A percentile compares a stretch with the other conserved stretches of the same genome.
These are phyloP conservation scores for Saccharomyces hybrid DNA, from an alignment of 1,139 yeast species.

Conservation along the genomic window DNA sequence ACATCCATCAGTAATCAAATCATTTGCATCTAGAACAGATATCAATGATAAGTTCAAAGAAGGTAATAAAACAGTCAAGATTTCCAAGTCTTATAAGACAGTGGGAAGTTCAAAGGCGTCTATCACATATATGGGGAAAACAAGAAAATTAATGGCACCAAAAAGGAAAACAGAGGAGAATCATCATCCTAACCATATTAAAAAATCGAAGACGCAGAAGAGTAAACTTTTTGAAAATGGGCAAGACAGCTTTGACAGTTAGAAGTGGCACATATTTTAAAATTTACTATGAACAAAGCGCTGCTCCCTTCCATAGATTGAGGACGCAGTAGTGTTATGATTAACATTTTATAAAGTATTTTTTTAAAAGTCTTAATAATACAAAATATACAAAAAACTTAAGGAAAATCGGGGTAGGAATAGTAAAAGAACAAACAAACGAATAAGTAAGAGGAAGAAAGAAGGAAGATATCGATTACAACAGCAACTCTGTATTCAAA, in stretches of 20 bases:
- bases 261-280: background rate
- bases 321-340: background rate
- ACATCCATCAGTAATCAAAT: constrained; percentile 43
- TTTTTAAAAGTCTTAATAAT: background rate
- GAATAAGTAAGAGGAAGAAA: background rate
- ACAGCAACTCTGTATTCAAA: constrained; percentile 29
- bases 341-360: background rate
- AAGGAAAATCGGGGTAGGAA: background rate
- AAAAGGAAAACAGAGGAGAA: constrained; percentile 9
- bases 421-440: background rate
- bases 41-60: constrained; percentile 37
- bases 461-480: constrained; percentile 1
- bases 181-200: background rate
- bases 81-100: constrained; percentile 48
- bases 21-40: constrained; percentile 39
- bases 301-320: background rate
- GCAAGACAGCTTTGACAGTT: constrained; percentile 12
- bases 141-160: constrained; percentile 28
- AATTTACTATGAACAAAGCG: no score
- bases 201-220: background rate
- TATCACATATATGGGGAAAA: constrained; percentile 45
- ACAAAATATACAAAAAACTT: background rate
- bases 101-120: constrained; percentile 56
- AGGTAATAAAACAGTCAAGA: constrained; percentile 48
- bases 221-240: constrained; percentile 8